These are phyloP conservation scores for Zygosaccharomyces bailii DNA, from an alignment of 805 yeast species.

Conservation along the genomic window DNA sequence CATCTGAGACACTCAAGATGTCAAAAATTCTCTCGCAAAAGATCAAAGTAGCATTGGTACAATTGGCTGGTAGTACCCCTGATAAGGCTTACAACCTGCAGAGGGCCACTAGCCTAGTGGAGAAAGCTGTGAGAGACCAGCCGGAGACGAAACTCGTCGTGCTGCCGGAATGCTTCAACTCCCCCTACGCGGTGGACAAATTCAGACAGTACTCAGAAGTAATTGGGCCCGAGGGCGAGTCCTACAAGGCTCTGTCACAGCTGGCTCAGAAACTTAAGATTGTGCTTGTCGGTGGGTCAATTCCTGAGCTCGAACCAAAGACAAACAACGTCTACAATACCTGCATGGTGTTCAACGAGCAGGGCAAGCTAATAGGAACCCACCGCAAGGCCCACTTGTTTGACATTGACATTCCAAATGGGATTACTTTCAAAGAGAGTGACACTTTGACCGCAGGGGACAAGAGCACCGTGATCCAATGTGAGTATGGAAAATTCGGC, in stretches of 20 bases:
- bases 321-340: constrained; percentile 66
- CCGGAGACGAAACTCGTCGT: constrained; percentile 71
- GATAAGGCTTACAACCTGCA: constrained; percentile 75
- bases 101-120: constrained; percentile 61
- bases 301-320: constrained; percentile 68
- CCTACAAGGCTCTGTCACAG: constrained; percentile 55
- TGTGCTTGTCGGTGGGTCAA: constrained; percentile 83
- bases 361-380: constrained; percentile 76
- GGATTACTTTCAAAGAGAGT: constrained; percentile 84
- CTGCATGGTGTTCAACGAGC: constrained; percentile 63
- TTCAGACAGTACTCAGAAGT: constrained; percentile 84
- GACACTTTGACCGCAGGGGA: constrained; percentile 71
- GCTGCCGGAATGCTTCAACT: constrained; percentile 93
- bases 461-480: constrained; percentile 62
- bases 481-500: constrained; percentile 52
- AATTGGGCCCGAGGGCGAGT: constrained; percentile 65
- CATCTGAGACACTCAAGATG: neutral
- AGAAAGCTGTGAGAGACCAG: constrained; percentile 56
- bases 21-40: constrained; percentile 38
- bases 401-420: constrained; percentile 89
- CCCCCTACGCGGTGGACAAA: constrained; percentile 86
- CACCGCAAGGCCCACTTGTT: constrained; percentile 90
- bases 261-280: constrained; percentile 65
- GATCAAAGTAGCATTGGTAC: constrained; percentile 79
- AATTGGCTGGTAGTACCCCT: constrained; percentile 64